Percentiles rank a stretch among this genome's conserved stretches.
Evolutionary conservation across 2,329 filamentous ascomycete species (phyloP).

Genomic region (Venturia oleaginea): DNA sequence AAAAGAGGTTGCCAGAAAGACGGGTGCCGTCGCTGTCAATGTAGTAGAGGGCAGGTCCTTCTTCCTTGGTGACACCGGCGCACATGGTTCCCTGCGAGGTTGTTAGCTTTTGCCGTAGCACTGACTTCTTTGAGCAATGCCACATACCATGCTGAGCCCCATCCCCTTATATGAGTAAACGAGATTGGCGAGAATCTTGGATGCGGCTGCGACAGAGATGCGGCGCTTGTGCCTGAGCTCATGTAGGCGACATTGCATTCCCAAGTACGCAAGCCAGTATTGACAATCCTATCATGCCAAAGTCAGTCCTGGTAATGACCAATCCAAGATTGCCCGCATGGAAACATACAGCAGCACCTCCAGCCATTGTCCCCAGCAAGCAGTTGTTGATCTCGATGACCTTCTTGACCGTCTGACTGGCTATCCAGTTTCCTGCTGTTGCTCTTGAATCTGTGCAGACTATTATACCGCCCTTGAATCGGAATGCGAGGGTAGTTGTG

Average conservation of each 20-base stretch:
- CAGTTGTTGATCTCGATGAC: constrained; percentile 97
- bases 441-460: constrained; percentile 96
- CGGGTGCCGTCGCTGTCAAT: constrained; percentile 96
- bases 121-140: not conserved
- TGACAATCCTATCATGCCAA: constrained; percentile 70
- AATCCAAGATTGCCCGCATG: constrained; percentile 17
- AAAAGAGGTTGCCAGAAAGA: constrained; percentile 90
- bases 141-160: constrained; percentile 78
- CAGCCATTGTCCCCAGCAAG: constrained; percentile 94
- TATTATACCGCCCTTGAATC: constrained; percentile 97
- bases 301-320: constrained; percentile 1
- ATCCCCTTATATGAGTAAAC: constrained; percentile 99
- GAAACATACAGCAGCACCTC: constrained; percentile 71
- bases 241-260: constrained; percentile 98
- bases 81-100: constrained; percentile 75
- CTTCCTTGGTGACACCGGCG: constrained; percentile 87
- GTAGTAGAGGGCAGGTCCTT: constrained; percentile 97
- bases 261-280: constrained; percentile 98
- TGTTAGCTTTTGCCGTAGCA: not conserved
- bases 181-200: constrained; percentile 96
- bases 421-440: constrained; percentile 98
- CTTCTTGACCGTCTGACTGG: constrained; percentile 99
- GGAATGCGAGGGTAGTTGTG: constrained; percentile 94
- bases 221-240: constrained; percentile 98
- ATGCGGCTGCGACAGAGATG: constrained; percentile 93